These are phyloP conservation scores for Globisporangium carolinianum DNA, from an alignment of 352 stramenopile genomes.

Conservation along the genomic window DNA sequence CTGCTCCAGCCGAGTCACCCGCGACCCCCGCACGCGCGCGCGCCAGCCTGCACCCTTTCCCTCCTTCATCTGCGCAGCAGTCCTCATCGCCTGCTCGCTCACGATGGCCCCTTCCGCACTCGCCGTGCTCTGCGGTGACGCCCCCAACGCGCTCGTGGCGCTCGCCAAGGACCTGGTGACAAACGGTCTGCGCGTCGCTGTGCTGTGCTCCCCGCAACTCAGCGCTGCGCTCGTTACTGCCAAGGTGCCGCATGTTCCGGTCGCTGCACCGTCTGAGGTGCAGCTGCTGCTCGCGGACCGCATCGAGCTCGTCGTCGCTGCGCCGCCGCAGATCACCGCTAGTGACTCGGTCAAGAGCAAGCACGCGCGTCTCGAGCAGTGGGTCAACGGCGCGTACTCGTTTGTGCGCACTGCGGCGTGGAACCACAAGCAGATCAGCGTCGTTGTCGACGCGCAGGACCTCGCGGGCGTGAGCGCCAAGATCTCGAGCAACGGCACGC, in stretches of 20 bases:
- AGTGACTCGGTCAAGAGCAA: constrained; percentile 27
- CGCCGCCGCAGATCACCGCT: constrained; percentile 29
- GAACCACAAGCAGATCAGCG: constrained; percentile 84
- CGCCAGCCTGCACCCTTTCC: not conserved
- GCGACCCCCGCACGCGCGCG: not conserved
- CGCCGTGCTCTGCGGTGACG: constrained; percentile 63
- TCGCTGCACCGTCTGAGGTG: constrained; percentile 53
- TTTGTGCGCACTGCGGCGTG: constrained; percentile 81
- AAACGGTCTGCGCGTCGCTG: constrained; percentile 51
- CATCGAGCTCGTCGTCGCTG: constrained; percentile 58
- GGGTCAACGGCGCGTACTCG: constrained; percentile 66
- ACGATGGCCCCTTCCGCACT: constrained; percentile 37
- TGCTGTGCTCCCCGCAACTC: constrained; percentile 45
- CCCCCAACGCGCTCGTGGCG: constrained; percentile 33
- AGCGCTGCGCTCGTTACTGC: constrained; percentile 54
- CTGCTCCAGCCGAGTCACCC: constrained; percentile 7
- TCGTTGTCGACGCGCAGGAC: constrained; percentile 67
- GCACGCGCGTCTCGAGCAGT: constrained; percentile 45
- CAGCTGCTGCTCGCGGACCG: constrained; percentile 64
- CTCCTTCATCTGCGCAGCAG: not conserved
- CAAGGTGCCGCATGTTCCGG: constrained; percentile 70
- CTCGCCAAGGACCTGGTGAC: constrained; percentile 43
- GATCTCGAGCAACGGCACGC: constrained; percentile 48
- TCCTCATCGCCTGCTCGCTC: not conserved
- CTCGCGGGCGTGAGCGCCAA: constrained; percentile 40